Conservation (phyloP, 192 early-diverging fungal species). For the Paraglomus brasilianum region DNA sequence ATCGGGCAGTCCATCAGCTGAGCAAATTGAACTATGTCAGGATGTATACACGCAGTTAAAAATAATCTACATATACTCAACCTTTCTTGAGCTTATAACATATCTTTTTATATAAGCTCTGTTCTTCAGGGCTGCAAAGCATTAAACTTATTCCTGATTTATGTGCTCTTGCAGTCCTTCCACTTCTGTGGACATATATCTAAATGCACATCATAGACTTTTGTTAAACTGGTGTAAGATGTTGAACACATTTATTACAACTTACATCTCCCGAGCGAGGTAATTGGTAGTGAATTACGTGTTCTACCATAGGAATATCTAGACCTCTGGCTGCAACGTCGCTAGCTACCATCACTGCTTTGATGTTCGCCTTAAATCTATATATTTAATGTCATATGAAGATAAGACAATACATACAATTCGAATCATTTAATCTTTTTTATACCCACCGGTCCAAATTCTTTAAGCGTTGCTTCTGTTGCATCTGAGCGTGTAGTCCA, state of each 20-base stretch:
- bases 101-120: slow-evolving; percentile 77
- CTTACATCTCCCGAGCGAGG: slow-evolving; percentile 77
- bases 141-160: slow-evolving; percentile 80
- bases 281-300: slow-evolving; percentile 95
- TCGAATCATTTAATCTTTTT: not conserved
- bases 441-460: slow-evolving; percentile 71
- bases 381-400: not conserved
- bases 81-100: slow-evolving; percentile 78
- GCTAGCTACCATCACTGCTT: slow-evolving; percentile 86
- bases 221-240: no score
- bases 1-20: slow-evolving; percentile 57
- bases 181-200: slow-evolving; percentile 94
- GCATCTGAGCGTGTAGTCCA: slow-evolving; percentile 93
- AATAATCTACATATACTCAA: slow-evolving; percentile 29
- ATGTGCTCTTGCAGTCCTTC: slow-evolving; percentile 89
- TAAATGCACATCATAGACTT: not conserved
- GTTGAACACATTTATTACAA: not conserved
- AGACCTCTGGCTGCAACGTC: slow-evolving; percentile 96
- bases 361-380: slow-evolving; percentile 68
- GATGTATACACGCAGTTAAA: not conserved
- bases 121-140: slow-evolving; percentile 83
- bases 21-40: not conserved
- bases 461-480: slow-evolving; percentile 92
- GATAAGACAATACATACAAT: not conserved
- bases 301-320: slow-evolving; percentile 89